Evolutionary conservation across 352 stramenopile genomes (phyloP), one percentile per base, ranked within the genome.

Genomic region (Phytophthora meadii): DNA sequence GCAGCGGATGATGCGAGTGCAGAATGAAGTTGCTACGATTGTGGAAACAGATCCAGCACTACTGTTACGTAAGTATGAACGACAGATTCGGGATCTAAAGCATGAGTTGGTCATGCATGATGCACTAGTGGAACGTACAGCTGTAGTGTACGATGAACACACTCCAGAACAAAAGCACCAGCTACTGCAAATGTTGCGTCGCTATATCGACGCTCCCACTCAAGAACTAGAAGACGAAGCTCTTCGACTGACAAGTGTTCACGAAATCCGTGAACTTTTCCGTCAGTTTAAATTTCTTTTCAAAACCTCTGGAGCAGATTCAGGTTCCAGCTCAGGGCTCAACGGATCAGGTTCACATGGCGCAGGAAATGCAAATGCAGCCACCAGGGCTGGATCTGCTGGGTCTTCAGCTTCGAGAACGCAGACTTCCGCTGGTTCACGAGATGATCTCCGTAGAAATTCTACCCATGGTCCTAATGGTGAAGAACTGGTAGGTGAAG

Each of bases 41-140:
- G 84, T 97, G 37, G 83, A 95, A 61, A 92, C 89, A 12, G 92
- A 98, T 67, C 88, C 92, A 47, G 70, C 65, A 28, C 84, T 93
- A 22, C 67, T 97, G 22, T 51, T 98, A 19, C 85, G 89, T 47
- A 97, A 96, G 60, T 96, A 97, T 65, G 94, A 97, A 56, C 90
- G 86, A 44, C 85, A 96, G 49, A 97, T 98, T 64, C 83, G 91
- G 22, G 93, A 98, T 28, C 78, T 98, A 37, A 97, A 97, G 58
- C 89, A 98, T 58, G 93, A 98, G 54, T 70, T 98, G 14, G 73
- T 96, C 34, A 98, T 98, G 92, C 92, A 97, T 64, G 93, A 98
- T 63, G 92, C 94, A n/a, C 73, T 98, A 5, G 85, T 92, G 7
- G 92, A 97, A 40, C 85, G 93, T 30, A 87, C 79, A 3, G 84